Base-by-base conservation (phyloP, 768 basidiomycete genomes). In the Austroboletus festivus region DNA sequence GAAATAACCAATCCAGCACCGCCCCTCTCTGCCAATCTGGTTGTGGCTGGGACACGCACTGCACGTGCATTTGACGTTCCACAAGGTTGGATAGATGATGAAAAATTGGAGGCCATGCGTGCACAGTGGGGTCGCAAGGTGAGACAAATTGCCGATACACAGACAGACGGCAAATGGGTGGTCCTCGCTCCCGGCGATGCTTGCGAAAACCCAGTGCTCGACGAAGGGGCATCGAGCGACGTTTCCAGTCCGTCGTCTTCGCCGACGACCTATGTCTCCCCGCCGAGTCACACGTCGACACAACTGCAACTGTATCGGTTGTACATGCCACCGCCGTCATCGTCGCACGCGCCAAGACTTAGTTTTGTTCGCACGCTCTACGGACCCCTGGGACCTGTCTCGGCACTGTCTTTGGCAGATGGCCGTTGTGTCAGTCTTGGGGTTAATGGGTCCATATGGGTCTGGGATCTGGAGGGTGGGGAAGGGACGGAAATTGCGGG, bases 121-220 rank as follows among this genome's bases (percentile, higher is more conserved):
- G 83, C 86, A 54, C 89, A 91, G 53, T 89, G 87, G 85, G 75
- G 77, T 23, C 85, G 88, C 48, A 90, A 88, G 64, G 77, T 91
- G 18, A 69, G 71, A 38, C 71, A 73, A 12, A 82, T 92, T 24
- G 79, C 83, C n/a, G 85, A 82, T 55, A 83, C 78, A 15, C 83
- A 88, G 58, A 88, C 89, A 5, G 89, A 91, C 59, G 89, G 89
- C 9, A 90, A 88, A 73, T 92, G 87, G 86, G 82, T 79, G 48
- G 83, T 91, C 12, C 74, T 90, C 41, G 88, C 84, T 13, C 81
- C 86, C 13, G 81, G 76, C 24, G 73, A 76, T 52, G 44, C 57
- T n/a, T 56, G 61, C 20, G 49, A 52, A 44, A 47, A 56, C 7
- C 30, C 49, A n/a, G 44, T 61, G 16, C 22, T 34, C 22, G 48